Conservation (phyloP, 75 land plant species). For the Pseudotsuga menziesii region DNA sequence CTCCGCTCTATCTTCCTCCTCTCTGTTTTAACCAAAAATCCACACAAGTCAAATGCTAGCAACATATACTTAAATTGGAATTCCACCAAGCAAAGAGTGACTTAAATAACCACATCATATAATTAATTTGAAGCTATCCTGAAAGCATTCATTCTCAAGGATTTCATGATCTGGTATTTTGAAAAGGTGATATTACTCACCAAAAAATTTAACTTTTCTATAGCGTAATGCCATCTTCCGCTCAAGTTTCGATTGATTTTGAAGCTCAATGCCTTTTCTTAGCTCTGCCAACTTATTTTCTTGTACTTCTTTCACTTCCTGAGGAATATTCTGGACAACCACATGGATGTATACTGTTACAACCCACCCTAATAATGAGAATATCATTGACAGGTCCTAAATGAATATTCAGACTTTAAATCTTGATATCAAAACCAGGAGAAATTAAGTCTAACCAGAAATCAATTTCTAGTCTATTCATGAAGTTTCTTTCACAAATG, state of each 20-base stretch:
- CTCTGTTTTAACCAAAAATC: slow-evolving; percentile 38
- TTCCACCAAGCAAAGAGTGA: background rate
- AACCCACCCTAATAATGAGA: background rate
- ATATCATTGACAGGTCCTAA: background rate
- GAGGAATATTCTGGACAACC: slow-evolving; percentile 55
- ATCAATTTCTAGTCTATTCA: background rate
- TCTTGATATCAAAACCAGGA: background rate
- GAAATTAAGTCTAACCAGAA: background rate
- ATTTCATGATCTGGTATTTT: background rate
- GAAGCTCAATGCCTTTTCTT: slow-evolving; percentile 72
- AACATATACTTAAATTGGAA: background rate
- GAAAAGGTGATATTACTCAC: slow-evolving; percentile 27
- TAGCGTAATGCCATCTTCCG: slow-evolving; percentile 78
- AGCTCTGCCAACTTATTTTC: slow-evolving; percentile 81
- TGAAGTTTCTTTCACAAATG: background rate
- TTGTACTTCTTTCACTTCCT: slow-evolving; percentile 77
- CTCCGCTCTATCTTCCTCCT: slow-evolving; percentile 95
- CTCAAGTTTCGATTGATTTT: slow-evolving; percentile 60
- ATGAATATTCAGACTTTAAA: background rate
- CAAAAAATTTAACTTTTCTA: slow-evolving; percentile 92
- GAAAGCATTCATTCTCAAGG: background rate
- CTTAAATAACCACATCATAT: background rate
- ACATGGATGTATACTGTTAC: slow-evolving; percentile 2
- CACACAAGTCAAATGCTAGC: slow-evolving; percentile 1
- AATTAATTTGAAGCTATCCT: background rate